Base-by-base conservation (phyloP, 2,329 filamentous ascomycete genomes). In the Neopestalotiopsis sp. region DNA sequence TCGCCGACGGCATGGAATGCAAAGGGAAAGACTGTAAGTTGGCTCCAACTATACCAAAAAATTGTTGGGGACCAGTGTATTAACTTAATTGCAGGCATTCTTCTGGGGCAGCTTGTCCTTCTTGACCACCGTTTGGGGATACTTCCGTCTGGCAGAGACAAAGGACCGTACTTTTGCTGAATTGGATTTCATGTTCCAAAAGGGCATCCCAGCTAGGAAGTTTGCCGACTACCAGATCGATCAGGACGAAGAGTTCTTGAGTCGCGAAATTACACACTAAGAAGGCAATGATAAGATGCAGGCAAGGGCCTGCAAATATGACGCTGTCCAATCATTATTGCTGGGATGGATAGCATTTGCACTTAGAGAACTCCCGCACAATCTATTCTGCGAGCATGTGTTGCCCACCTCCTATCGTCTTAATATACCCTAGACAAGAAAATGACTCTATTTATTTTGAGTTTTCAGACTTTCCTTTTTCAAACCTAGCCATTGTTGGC, bases 111-210 rank as follows among this genome's bases (percentile, higher is more conserved):
- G 71, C 4, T 70, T 81, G 49, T 78, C 80, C 10, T 77, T 79
- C 13, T 67, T 84, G 5, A 81, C 80, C 1, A 75, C 79, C 1
- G 61, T 81, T 12, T 84, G 82, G 81, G 81, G 80, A 7, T 84
- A 78, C 70, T 84, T 83, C 74, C 79, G 82, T 24, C 72, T 84
- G 67, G 81, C 82, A 30, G 83, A 85, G 76, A 83, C 82, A 63
- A 84, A 83, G 76, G 81, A 77, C 66, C 79, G 82, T 45, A 84
- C 83, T 2, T 84, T 82, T 71, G 81, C 81, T 65, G 83, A 85
- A 73, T 74, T 85, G 76, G 83, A 85, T 66, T 76, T 80, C 69
- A 81, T 83, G 81, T 78, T 79, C 75, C 79, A 81, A 70, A 80
- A 80, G 73, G 73, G 74, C 14, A 65, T 83, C 5, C 73, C 79